Evolutionary conservation across 2,329 filamentous ascomycete species (phyloP), one percentile per base, ranked within the genome.

Genomic region (Aspergillus pseudoviridinutans): DNA sequence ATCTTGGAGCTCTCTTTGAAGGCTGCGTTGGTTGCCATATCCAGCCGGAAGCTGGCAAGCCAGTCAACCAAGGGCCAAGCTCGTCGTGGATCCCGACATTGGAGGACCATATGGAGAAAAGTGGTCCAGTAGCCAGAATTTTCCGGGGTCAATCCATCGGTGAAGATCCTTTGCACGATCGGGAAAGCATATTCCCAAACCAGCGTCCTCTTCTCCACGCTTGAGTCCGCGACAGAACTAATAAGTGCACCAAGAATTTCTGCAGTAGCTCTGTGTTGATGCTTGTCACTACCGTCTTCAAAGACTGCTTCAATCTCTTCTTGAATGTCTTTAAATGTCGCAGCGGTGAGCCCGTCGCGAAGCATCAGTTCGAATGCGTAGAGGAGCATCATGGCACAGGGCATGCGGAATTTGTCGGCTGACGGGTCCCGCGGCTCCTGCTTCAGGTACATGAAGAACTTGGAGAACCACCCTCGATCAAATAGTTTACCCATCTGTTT

Each of bases 1-100:
- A 99, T 91, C 78, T 97, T 97, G 28, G 93, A 95, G 55, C 93
- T 96, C 73, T 99, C 95, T 73, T 99, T 99, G 82, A 99, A 99
- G 0, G 94, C 94, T 3, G 95, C 94, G 70, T 97, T 97, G 0
- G 93, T 97, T 5, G 85, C 81, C 88, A 97, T 93, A 71, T 99
- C 94, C 9, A 99, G 81, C 29, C 91, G 85, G 83, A 97, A 97
- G 54, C 87, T 85, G 50, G 89, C 85, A 22, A 99, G 80, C 74
- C 86, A 88, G 62, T 94, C 88, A 38, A 96, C 84, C 61, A 99
- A 82, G 63, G 96, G 93, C 80, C 89, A 92, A 3, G 87, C 87
- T 61, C 93, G 86, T 49, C 95, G 86, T 12, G 94, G 93, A 74
- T 99, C 94, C 68, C 94, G 93, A 10, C 88, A 87, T 65, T 95